Evolutionary conservation across 2,329 filamentous ascomycete species (phyloP), one percentile per base, ranked within the genome.

Genomic region (Sclerotinia nivalis): DNA sequence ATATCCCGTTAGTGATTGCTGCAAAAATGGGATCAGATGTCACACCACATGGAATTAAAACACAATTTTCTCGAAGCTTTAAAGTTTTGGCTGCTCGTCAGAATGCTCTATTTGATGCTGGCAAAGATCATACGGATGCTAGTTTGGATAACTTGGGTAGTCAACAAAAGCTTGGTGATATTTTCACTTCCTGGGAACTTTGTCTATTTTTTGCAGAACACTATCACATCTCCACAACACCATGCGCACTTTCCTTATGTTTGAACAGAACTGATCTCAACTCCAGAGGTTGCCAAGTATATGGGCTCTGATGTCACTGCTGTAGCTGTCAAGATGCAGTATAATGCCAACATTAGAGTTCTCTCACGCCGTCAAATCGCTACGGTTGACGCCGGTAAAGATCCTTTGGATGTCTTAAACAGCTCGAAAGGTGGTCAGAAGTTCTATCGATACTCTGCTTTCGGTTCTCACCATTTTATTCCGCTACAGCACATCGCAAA

Each of bases 41-140:
- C 3, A 89, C 87, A 0, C 76, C 82, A 0, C 82, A 83, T 34
- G 87, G 87, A 10, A 83, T 89, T n/a, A 83, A 85, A 73, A 89
- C 86, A 76, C 87, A 89, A 74, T 88, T 89, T 28, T 25, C 20
- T 75, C 83, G 87, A 0, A 72, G 77, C 34, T 84, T 88, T 79
- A 87, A 87, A 78, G 81, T 80, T 52, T 81, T 87, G 40, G 86
- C 84, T 49, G 82, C 85, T 49, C 78, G 77, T 2, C 82, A 88
- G 50, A 80, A 81, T 52, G 74, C 79, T 1, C 82, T 83, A 2
- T 80, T 82, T n/a, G 78, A 79, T 47, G 77, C 78, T 2, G 84
- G 83, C 40, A 79, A 81, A 56, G 82, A 85, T 73, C 84, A 86
- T 6, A 71, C 73, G 45, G 60, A 70, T 45, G 22, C 43, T 15